Evolutionary conservation across 805 yeast genomes (phyloP), one percentile per base, ranked within the genome.

Genomic region (Yamadazyma laniorum): DNA sequence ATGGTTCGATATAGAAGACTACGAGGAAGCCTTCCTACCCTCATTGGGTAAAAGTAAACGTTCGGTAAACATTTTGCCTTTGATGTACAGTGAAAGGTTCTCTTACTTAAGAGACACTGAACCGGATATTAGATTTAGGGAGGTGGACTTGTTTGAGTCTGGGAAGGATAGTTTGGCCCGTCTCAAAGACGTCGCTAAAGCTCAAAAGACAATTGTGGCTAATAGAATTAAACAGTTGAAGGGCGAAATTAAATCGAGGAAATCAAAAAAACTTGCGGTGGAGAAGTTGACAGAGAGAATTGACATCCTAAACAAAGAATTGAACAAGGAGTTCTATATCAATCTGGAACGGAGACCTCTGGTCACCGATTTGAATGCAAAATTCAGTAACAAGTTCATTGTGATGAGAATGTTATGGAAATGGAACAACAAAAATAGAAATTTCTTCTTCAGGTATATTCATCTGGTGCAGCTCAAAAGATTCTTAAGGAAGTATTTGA

Each of bases 1-100:
- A 2, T 83, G 90, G 90, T 71, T 74, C 45, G 90, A 84, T 52
- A 40, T 68, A 2, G 56, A 73, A 19, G 90, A 84, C 54, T 82
- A 68, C 44, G 72, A 72, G 30, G 90, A 84, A 50, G 73, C 79
- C 1, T 75, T 70, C 35, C 50, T 65, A 6, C 65, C 76, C 0
- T 51, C 70, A 3, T 43, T 73, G 6, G 52, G 55, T 7, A 55
- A 58, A 1, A 56, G 58, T 34, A 50, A 59, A 3, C 66, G 81
- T 42, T 29, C 50, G 9, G 67, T 87, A 32, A 64, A 60, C 11
- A 74, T 82, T 2, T 52, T 64, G 29, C 91, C 95, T 2, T 59
- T 89, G 44, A 50, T 86, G 49, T 79, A 65, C 56, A 70, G 95
- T 0, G 85, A 91, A 4, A 65, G 77, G 30, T 82, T 89, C 53